A percentile compares a stretch with the other conserved stretches of the same genome.
phyloP scores from a whole-genome alignment of 371 early-diverging fungal genomes.

The Mortierella sp. region DNA sequence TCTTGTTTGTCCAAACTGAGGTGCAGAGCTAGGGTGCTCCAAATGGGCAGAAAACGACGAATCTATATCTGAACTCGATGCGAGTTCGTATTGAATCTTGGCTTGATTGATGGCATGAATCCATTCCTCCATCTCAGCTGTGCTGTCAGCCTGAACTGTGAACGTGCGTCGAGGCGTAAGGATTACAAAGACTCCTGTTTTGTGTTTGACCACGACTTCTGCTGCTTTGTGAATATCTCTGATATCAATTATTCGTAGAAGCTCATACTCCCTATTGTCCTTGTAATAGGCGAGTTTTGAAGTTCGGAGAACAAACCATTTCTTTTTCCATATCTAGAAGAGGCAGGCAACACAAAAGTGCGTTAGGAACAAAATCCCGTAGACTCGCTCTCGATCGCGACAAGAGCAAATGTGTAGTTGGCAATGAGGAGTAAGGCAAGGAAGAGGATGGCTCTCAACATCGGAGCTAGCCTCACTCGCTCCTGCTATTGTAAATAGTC shows the following conservation, averaged over 20 bases:
- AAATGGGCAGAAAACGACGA: slow-evolving; percentile 29
- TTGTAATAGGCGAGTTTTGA: slow-evolving; percentile 88
- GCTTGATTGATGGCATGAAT: slow-evolving; percentile 68
- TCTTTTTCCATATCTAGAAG: slow-evolving; percentile 84
- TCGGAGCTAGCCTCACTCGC: slow-evolving; percentile 5
- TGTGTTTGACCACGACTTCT: slow-evolving; percentile 77
- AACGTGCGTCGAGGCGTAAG: slow-evolving; percentile 82
- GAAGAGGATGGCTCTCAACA: slow-evolving; percentile 5
- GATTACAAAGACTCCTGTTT: slow-evolving; percentile 80
- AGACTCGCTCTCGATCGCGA: background rate
- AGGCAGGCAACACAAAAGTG: background rate
- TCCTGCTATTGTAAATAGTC: slow-evolving; percentile 7
- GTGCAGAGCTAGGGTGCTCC: slow-evolving; percentile 23
- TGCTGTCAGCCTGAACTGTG: slow-evolving; percentile 78
- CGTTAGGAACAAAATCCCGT: background rate
- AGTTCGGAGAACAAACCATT: slow-evolving; percentile 89
- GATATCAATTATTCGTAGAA: slow-evolving; percentile 80
- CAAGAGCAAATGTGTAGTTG: background rate
- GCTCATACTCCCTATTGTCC: slow-evolving; percentile 89
- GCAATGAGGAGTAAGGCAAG: slow-evolving; percentile 10
- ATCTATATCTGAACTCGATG: slow-evolving; percentile 52
- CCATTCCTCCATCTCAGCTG: slow-evolving; percentile 80
- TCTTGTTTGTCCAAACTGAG: slow-evolving; percentile 15
- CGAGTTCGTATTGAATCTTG: slow-evolving; percentile 59
- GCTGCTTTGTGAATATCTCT: slow-evolving; percentile 82